Evolutionary conservation across 2,329 filamentous ascomycete species (phyloP).

Genomic region (Colletotrichum camelliae): DNA sequence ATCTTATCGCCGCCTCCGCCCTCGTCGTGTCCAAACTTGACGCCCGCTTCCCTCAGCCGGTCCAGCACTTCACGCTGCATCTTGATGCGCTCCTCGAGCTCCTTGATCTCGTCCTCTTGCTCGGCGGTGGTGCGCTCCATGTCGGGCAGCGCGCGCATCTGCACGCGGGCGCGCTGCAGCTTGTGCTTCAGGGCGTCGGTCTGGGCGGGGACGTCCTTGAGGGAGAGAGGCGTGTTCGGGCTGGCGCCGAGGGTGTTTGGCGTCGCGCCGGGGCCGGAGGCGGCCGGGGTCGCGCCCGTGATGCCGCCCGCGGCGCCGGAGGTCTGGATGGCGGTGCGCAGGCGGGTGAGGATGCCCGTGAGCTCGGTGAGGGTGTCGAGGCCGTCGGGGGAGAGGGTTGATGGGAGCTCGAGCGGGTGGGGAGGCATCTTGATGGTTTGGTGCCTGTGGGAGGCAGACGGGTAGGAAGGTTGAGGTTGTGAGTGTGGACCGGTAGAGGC

Average conservation of each 20-base stretch:
- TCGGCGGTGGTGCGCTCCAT: slow-evolving; percentile 70
- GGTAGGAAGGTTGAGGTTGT: background rate
- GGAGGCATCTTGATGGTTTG: slow-evolving; percentile 3
- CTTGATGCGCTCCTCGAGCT: slow-evolving; percentile 68
- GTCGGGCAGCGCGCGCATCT: slow-evolving; percentile 71
- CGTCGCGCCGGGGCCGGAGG: slow-evolving; percentile 31
- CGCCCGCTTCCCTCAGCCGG: slow-evolving; percentile 56
- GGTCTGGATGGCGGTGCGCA: slow-evolving; percentile 59
- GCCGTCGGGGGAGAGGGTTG: slow-evolving; percentile 77
- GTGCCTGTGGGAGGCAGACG: background rate
- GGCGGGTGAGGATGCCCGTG: slow-evolving; percentile 76
- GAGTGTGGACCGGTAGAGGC: background rate
- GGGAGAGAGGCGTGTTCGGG: slow-evolving; percentile 41
- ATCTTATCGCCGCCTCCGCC: slow-evolving; percentile 45
- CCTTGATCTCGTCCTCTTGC: slow-evolving; percentile 73
- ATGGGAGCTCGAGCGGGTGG: slow-evolving; percentile 57
- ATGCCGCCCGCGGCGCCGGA: slow-evolving; percentile 41
- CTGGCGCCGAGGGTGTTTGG: slow-evolving; percentile 35
- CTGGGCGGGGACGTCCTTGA: slow-evolving; percentile 80
- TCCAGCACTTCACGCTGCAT: slow-evolving; percentile 66
- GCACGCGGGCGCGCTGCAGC: slow-evolving; percentile 76
- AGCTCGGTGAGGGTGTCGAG: slow-evolving; percentile 89
- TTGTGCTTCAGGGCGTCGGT: slow-evolving; percentile 83
- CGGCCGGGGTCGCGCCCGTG: slow-evolving; percentile 40
- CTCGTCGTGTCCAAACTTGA: slow-evolving; percentile 39